These are phyloP conservation scores for Pleurostoma richardsiae DNA, from an alignment of 2,329 filamentous ascomycete genomes.

Conservation along the genomic window DNA sequence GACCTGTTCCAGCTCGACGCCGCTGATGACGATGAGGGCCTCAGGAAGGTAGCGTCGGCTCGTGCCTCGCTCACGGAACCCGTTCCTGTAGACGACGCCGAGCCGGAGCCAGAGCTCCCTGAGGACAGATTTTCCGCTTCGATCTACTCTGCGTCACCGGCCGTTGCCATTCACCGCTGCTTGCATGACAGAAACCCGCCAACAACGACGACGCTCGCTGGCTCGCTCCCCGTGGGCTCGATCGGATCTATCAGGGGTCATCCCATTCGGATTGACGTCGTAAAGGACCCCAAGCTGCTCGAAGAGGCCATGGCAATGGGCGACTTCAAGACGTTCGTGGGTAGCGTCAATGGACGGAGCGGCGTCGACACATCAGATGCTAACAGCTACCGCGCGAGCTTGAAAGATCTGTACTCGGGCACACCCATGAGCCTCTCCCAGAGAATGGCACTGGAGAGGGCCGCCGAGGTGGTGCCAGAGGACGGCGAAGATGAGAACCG, in stretches of 20 bases:
- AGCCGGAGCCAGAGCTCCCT: conserved; percentile 1
- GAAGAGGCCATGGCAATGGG: conserved; percentile 30
- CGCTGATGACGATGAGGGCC: conserved; percentile 1
- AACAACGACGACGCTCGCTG: neutral
- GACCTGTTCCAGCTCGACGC: conserved; percentile 6
- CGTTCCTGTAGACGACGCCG: conserved; percentile 1
- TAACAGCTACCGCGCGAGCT: conserved; percentile 20
- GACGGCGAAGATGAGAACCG: neutral
- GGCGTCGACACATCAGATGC: conserved; percentile 19
- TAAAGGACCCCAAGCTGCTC: conserved; percentile 7
- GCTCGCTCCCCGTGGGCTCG: conserved; percentile 8
- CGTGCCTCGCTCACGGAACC: conserved; percentile 3
- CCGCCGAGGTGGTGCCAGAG: neutral
- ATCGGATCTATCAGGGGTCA: conserved; percentile 34
- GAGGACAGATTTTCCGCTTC: neutral
- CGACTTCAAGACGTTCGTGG: conserved; percentile 31
- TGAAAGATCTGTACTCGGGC: conserved; percentile 12
- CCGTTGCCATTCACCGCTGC: neutral
- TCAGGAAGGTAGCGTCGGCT: conserved; percentile 2
- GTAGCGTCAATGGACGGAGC: conserved; percentile 28
- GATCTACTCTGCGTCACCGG: neutral
- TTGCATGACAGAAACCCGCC: neutral
- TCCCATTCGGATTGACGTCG: conserved; percentile 18
- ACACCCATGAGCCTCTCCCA: conserved; percentile 9
- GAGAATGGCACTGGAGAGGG: too few relatives aligned